These are phyloP conservation scores for Adenanthera pavonina DNA, from an alignment of 306 rosid genomes.

Conservation along the genomic window DNA sequence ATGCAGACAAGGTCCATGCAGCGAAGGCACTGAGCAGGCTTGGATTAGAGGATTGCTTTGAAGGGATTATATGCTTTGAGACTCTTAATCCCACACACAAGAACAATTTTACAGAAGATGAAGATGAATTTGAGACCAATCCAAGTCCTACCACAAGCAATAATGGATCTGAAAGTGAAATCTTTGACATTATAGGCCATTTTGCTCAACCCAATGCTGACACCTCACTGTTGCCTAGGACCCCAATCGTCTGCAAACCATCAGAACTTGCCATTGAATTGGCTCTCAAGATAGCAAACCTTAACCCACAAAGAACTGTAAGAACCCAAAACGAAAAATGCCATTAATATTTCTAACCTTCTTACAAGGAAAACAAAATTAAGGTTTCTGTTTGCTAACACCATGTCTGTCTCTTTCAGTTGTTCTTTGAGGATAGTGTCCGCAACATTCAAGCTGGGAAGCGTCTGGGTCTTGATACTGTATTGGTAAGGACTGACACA, in stretches of 20 bases:
- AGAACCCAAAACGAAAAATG: conserved; percentile 32
- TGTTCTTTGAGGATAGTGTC: conserved; percentile 95
- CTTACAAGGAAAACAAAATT: conserved; percentile 23
- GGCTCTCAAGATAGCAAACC: conserved; percentile 82
- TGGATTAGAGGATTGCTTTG: conserved; percentile 91
- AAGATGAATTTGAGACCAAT: conserved; percentile 42
- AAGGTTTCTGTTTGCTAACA: not conserved
- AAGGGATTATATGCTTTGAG: conserved; percentile 94
- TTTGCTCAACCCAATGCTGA: conserved; percentile 61
- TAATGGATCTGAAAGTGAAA: conserved; percentile 49
- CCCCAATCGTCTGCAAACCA: conserved; percentile 93
- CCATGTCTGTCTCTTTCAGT: conserved; percentile 49
- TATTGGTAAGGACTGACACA: conserved; percentile 58
- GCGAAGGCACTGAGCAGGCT: conserved; percentile 76
- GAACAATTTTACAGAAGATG: conserved; percentile 57
- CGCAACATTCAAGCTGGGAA: conserved; percentile 92
- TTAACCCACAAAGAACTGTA: conserved; percentile 89
- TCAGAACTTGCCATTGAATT: conserved; percentile 68
- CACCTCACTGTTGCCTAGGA: conserved; percentile 60
- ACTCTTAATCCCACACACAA: conserved; percentile 80
- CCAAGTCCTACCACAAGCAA: conserved; percentile 30
- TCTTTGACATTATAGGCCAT: conserved; percentile 80
- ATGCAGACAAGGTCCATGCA: conserved; percentile 86
- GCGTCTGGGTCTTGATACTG: conserved; percentile 83
- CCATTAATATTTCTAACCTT: not conserved